phyloP scores from a whole-genome alignment of 2,329 filamentous ascomycete genomes.

The Biscogniauxia marginata region DNA sequence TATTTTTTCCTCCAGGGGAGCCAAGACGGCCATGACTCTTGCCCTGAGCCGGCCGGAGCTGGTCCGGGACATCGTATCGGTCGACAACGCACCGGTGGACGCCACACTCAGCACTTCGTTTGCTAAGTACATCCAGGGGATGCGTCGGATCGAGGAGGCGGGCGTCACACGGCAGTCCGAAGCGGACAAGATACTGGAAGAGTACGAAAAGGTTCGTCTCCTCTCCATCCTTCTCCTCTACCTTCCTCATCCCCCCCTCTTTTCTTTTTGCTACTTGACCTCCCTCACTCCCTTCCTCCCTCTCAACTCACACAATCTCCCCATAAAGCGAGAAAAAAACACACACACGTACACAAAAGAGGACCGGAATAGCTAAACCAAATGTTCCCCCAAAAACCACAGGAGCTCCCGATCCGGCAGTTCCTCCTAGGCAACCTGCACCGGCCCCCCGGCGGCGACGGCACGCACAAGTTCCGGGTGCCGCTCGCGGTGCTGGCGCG shows the following conservation, averaged over 20 bases:
- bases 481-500: constrained; percentile 70
- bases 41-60: constrained; percentile 68
- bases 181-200: constrained; percentile 74
- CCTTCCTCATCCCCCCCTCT: background rate
- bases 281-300: background rate
- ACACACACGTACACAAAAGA: no score
- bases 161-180: constrained; percentile 68
- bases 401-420: constrained; percentile 76
- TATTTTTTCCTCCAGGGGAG: constrained; percentile 57
- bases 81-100: constrained; percentile 91
- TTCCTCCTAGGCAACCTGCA: constrained; percentile 88
- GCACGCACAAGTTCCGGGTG: constrained; percentile 71
- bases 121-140: constrained; percentile 75
- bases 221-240: background rate
- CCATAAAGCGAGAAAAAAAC: no score
- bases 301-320: constrained; percentile 3
- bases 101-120: constrained; percentile 74
- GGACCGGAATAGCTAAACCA: no score
- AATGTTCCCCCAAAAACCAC: no score
- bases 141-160: constrained; percentile 75
- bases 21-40: constrained; percentile 88
- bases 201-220: constrained; percentile 67
- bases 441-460: constrained; percentile 45
- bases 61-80: constrained; percentile 71
- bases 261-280: no score